Percentiles rank a stretch among this genome's conserved stretches.
phyloP scores from a whole-genome alignment of 2,329 filamentous ascomycete species.

The Alternaria panax region DNA sequence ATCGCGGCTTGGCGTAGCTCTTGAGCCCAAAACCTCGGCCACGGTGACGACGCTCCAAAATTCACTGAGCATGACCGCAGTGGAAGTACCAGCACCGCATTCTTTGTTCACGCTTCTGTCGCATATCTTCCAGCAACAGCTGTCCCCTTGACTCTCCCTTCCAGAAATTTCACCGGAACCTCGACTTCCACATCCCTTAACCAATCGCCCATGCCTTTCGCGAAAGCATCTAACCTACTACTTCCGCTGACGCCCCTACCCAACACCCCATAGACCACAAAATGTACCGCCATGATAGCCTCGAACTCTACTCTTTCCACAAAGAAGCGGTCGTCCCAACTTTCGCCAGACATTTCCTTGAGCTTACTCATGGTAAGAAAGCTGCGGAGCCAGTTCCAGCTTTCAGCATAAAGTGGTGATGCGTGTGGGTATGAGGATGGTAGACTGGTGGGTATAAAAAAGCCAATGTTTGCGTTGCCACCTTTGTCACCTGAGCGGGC shows the following conservation, averaged over 20 bases:
- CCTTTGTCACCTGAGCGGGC: slow-evolving; percentile 53
- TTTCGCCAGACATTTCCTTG: slow-evolving; percentile 37
- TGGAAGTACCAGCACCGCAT: background rate
- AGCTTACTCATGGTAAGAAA: slow-evolving; percentile 37
- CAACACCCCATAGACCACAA: slow-evolving; percentile 50
- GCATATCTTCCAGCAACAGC: slow-evolving; percentile 10
- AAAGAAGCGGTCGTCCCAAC: slow-evolving; percentile 32
- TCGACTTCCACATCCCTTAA: slow-evolving; percentile 55
- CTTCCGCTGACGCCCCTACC: slow-evolving; percentile 57
- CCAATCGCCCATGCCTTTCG: slow-evolving; percentile 63
- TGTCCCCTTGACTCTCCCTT: slow-evolving; percentile 23
- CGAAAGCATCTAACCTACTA: slow-evolving; percentile 57
- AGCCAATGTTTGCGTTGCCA: slow-evolving; percentile 46
- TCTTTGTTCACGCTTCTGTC: background rate
- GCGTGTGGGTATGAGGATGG: slow-evolving; percentile 34
- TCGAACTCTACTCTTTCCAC: slow-evolving; percentile 45
- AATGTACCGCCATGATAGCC: slow-evolving; percentile 44
- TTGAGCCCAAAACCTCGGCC: background rate
- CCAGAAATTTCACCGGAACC: slow-evolving; percentile 46
- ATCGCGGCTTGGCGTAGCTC: slow-evolving; percentile 16
- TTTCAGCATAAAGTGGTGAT: slow-evolving; percentile 34
- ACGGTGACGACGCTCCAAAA: background rate
- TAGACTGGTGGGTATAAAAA: slow-evolving; percentile 45
- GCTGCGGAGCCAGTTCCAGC: slow-evolving; percentile 44
- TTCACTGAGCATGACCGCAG: background rate